Conservation (phyloP, 768 basidiomycete genomes). For the Suillus fuscotomentosus region DNA sequence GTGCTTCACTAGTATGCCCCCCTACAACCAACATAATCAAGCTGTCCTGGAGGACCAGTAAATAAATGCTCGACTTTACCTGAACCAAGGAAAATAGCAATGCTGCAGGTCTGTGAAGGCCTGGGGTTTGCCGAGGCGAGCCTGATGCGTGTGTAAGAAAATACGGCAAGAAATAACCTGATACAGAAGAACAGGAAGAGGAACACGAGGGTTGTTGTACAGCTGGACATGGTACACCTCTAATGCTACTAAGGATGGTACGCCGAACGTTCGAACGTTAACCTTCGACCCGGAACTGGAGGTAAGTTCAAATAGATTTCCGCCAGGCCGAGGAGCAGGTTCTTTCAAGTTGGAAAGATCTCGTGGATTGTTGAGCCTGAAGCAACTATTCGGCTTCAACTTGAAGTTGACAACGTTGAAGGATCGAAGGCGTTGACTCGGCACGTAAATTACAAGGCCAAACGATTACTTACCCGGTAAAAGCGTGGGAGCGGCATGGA, state of each 20-base stretch:
- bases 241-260: neutral
- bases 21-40: conserved; percentile 46
- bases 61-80: conserved; percentile 46
- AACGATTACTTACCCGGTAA: neutral
- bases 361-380: neutral
- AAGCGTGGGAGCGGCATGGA: neutral
- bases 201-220: neutral
- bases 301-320: neutral
- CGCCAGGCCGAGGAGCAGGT: neutral
- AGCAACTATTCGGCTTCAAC: neutral
- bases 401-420: neutral
- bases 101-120: conserved; percentile 32
- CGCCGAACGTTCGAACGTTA: neutral
- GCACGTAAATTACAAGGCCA: neutral
- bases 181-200: neutral
- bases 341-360: neutral
- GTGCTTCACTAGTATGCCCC: conserved; percentile 90
- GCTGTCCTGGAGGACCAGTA: conserved; percentile 4
- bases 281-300: neutral
- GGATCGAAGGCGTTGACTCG: neutral
- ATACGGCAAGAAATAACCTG: neutral
- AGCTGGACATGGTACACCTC: neutral
- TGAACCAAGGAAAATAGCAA: conserved; percentile 93
- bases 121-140: neutral
- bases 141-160: neutral